Percentiles rank a stretch among this genome's conserved stretches.
Evolutionary conservation across 352 stramenopile genomes (phyloP).

Genomic region (Pythium apleroticum): DNA sequence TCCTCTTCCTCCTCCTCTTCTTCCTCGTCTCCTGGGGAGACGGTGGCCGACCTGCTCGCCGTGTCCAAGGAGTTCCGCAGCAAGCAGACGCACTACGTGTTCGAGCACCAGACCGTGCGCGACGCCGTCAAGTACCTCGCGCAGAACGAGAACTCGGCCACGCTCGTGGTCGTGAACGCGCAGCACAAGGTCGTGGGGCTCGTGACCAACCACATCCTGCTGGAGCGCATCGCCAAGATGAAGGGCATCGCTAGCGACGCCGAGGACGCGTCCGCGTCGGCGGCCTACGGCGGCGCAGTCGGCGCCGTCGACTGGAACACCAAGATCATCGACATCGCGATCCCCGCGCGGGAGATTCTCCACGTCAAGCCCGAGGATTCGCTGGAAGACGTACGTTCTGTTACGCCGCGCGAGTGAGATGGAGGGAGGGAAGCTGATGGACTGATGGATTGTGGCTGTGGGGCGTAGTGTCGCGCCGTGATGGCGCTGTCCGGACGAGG

Average conservation of each 20-base stretch:
- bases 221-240: slow-evolving; percentile 65
- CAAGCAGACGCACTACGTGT: slow-evolving; percentile 76
- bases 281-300: not conserved
- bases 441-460: not conserved
- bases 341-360: slow-evolving; percentile 70
- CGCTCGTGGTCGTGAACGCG: slow-evolving; percentile 71
- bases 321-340: slow-evolving; percentile 64
- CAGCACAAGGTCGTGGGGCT: slow-evolving; percentile 73
- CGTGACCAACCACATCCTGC: slow-evolving; percentile 72
- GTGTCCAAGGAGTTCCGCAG: slow-evolving; percentile 70
- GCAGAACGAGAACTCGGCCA: slow-evolving; percentile 74
- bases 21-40: slow-evolving; percentile 39
- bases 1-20: not conserved
- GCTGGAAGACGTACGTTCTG: slow-evolving; percentile 64
- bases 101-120: slow-evolving; percentile 57
- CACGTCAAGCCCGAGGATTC: slow-evolving; percentile 76
- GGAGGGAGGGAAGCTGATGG: not conserved
- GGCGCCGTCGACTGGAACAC: slow-evolving; percentile 45
- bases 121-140: slow-evolving; percentile 65
- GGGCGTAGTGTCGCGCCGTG: slow-evolving; percentile 64
- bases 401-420: not conserved
- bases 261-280: slow-evolving; percentile 1
- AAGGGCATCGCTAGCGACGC: slow-evolving; percentile 27
- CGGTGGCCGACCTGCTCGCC: slow-evolving; percentile 66
- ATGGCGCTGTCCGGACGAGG: slow-evolving; percentile 72